These are phyloP conservation scores for Rhodofomes roseus DNA, from an alignment of 1,284 basidiomycete genomes.

Conservation along the genomic window DNA sequence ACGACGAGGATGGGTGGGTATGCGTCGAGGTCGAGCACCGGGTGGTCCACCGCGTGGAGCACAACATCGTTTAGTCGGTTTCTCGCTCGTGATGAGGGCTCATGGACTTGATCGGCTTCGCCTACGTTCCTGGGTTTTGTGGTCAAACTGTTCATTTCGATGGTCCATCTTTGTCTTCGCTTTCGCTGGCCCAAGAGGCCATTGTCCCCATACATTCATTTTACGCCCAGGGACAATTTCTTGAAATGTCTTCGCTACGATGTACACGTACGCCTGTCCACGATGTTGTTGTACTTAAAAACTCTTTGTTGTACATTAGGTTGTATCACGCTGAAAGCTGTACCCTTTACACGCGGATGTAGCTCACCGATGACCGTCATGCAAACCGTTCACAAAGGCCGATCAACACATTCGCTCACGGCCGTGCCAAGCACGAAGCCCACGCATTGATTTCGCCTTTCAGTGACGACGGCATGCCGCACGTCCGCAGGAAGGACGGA, in stretches of 20 bases:
- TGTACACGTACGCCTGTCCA: neutral
- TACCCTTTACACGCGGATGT: neutral
- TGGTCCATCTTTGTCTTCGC: neutral
- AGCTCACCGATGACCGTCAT: neutral
- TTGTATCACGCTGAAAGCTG: neutral
- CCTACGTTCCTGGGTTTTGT: neutral
- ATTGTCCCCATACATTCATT: neutral
- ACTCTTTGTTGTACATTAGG: neutral
- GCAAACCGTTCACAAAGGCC: neutral
- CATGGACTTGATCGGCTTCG: neutral
- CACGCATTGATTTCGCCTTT: no score
- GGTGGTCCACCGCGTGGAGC: conserved; percentile 28
- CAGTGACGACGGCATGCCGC: no score
- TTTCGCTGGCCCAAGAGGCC: neutral
- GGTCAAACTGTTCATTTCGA: neutral
- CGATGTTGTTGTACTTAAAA: neutral
- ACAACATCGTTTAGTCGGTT: neutral
- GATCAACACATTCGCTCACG: neutral
- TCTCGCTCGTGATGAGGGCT: no score
- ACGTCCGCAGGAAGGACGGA: no score
- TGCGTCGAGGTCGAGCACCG: conserved; percentile 38
- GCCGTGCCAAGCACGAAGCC: no score
- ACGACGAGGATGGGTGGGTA: conserved; percentile 34
- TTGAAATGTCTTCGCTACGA: neutral
- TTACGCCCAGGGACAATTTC: neutral